A percentile compares a stretch with the other conserved stretches of the same genome.
Conservation (phyloP, 2,329 filamentous ascomycete genomes). For the Verticillium albo-atrum region DNA sequence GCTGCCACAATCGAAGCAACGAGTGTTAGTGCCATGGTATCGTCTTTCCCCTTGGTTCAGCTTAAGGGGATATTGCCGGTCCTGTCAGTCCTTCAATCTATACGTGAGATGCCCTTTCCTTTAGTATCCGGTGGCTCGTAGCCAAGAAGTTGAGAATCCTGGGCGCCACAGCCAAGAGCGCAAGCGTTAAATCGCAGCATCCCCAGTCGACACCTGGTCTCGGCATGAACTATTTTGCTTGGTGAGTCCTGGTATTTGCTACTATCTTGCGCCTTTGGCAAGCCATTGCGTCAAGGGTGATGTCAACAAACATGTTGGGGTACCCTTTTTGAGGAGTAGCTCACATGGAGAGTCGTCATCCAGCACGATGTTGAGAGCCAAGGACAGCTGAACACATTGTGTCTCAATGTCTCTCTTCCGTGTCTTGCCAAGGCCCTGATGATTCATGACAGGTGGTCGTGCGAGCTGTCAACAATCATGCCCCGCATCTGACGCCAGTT, state of each 20-base stretch:
- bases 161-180: neutral
- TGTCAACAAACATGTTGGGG: no score
- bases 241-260: no score
- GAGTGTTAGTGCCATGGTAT: neutral
- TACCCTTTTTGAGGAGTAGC: no score
- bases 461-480: no score
- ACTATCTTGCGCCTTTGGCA: neutral
- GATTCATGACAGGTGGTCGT: neutral
- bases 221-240: neutral
- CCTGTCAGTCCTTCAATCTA: no score
- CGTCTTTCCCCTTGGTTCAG: neutral
- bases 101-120: no score
- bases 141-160: no score
- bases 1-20: neutral
- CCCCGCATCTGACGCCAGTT: no score
- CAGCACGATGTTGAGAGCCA: neutral
- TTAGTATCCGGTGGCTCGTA: no score
- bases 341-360: neutral
- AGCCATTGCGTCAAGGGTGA: neutral
- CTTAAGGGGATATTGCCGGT: no score
- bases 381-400: neutral
- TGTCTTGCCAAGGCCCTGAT: neutral
- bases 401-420: neutral
- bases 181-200: neutral
- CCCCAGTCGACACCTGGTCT: neutral